phyloP scores from a whole-genome alignment of 2,329 filamentous ascomycete genomes.

The Venturia nashicola region DNA sequence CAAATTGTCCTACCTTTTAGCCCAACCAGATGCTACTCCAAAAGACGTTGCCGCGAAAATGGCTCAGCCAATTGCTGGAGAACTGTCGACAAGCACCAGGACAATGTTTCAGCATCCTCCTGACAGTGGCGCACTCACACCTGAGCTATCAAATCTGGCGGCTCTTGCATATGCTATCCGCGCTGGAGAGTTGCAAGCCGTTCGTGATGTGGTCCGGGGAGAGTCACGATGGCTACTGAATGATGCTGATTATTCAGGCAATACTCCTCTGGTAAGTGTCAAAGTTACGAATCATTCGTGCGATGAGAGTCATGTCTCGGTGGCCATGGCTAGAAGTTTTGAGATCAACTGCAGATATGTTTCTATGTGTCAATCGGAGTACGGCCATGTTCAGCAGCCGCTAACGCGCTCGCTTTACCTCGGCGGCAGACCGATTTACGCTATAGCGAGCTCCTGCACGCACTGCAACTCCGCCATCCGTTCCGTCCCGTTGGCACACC shows the following conservation, averaged over 20 bases:
- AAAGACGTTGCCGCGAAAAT: slow-evolving; percentile 59
- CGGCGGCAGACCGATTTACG: background rate
- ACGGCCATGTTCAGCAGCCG: background rate
- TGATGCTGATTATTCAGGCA: slow-evolving; percentile 68
- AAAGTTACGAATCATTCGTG: background rate
- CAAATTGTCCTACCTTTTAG: slow-evolving; percentile 78
- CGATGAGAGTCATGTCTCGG: background rate
- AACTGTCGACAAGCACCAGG: slow-evolving; percentile 65
- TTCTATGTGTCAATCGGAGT: background rate
- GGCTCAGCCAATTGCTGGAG: slow-evolving; percentile 65
- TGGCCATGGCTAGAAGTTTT: background rate
- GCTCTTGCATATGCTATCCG: slow-evolving; percentile 71
- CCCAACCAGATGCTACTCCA: slow-evolving; percentile 49
- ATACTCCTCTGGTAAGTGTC: slow-evolving; percentile 45
- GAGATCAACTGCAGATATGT: background rate
- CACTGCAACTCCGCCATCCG: background rate
- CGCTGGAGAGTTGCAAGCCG: slow-evolving; percentile 53
- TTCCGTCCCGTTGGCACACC: background rate
- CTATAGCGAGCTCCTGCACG: background rate
- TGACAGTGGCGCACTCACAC: slow-evolving; percentile 33
- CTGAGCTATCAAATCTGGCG: slow-evolving; percentile 54
- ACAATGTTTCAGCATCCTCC: slow-evolving; percentile 66
- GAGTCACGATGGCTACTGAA: slow-evolving; percentile 59
- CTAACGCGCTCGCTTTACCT: background rate
- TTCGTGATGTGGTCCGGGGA: slow-evolving; percentile 53